phyloP scores from a whole-genome alignment of 2,329 filamentous ascomycete genomes.

The Alternaria rosae region DNA sequence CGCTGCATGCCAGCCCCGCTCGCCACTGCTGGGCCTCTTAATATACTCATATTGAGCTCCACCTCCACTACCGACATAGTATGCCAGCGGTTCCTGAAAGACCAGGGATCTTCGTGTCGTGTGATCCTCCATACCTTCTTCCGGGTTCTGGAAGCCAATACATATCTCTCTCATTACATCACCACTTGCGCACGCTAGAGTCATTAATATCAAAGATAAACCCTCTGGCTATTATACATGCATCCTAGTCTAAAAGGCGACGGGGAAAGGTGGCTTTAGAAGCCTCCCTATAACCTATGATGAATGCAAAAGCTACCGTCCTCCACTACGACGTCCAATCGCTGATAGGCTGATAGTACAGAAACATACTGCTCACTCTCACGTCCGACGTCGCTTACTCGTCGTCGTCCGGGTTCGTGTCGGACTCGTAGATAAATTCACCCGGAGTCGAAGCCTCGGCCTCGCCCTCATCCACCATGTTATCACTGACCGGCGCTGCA shows the following conservation, averaged over 20 bases:
- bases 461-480: constrained; percentile 84
- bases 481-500: constrained; percentile 66
- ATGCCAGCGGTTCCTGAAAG: neutral
- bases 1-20: neutral
- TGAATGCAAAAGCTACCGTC: constrained; percentile 30
- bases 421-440: constrained; percentile 82
- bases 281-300: constrained; percentile 31
- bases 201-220: constrained; percentile 19
- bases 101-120: constrained; percentile 4
- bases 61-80: neutral
- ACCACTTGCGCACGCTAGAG: neutral
- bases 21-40: neutral
- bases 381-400: constrained; percentile 28
- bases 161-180: neutral
- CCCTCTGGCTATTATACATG: constrained; percentile 38
- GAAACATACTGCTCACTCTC: constrained; percentile 17
- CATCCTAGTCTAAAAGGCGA: constrained; percentile 32
- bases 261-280: constrained; percentile 37
- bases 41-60: constrained; percentile 13
- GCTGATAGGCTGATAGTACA: constrained; percentile 38
- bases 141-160: constrained; percentile 1
- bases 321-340: constrained; percentile 8
- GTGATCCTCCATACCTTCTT: neutral
- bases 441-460: constrained; percentile 74
- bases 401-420: constrained; percentile 61